A percentile compares a stretch with the other conserved stretches of the same genome.
These are phyloP conservation scores for Thalia dealbata DNA, from an alignment of 176 grass and related monocot genomes.

Conservation along the genomic window DNA sequence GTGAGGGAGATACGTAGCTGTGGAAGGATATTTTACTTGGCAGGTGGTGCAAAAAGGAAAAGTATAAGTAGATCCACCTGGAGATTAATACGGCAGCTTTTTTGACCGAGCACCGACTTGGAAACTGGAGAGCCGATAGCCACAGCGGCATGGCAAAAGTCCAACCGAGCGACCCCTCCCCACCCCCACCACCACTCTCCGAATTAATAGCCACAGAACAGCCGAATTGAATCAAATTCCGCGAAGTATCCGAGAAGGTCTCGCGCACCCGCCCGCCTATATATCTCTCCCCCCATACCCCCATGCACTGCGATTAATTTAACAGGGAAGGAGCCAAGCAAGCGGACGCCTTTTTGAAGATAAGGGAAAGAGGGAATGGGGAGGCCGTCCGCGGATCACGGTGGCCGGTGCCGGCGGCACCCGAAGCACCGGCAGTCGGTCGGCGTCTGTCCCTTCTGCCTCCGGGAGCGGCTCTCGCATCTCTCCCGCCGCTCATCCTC, in stretches of 20 bases:
- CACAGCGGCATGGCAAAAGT: neutral
- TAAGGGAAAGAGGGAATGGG: slow-evolving; percentile 2
- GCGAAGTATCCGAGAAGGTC: neutral
- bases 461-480: slow-evolving; percentile 53
- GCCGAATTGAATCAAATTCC: neutral
- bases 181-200: no score
- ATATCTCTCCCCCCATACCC: neutral
- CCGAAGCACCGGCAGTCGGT: slow-evolving; percentile 33
- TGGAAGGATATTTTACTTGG: no score
- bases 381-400: slow-evolving; percentile 4
- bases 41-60: no score
- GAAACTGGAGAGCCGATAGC: neutral
- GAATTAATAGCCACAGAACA: neutral
- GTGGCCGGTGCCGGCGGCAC: slow-evolving; percentile 48
- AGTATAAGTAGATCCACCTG: neutral
- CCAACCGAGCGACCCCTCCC: neutral
- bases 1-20: no score
- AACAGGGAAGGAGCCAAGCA: neutral
- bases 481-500: slow-evolving; percentile 31
- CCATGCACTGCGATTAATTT: neutral
- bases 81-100: neutral
- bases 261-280: neutral
- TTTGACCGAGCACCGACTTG: neutral
- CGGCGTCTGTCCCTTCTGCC: slow-evolving; percentile 73
- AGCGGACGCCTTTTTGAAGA: neutral